phyloP scores from a whole-genome alignment of 139 green algal genomes.

The Ettlia oleoabundans region DNA sequence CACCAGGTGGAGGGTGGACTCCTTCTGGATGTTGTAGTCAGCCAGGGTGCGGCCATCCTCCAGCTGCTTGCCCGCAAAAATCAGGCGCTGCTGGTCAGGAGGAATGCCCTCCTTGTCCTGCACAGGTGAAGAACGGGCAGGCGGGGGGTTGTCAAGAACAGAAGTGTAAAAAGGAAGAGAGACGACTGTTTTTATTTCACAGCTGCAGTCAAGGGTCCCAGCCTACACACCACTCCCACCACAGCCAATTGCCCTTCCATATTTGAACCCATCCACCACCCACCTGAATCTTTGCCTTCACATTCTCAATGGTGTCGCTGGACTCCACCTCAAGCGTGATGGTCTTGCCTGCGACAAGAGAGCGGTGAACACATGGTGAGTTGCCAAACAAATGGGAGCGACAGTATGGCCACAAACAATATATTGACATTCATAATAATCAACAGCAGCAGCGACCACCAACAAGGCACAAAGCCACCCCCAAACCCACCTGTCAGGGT shows the following conservation, averaged over 20 bases:
- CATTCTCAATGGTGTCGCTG: constrained; percentile 89
- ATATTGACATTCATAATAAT: too few species aligned
- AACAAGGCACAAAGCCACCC: neutral
- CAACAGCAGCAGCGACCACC: too few species aligned
- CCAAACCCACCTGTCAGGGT: constrained; percentile 61
- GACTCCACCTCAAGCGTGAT: constrained; percentile 94
- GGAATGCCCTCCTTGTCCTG: constrained; percentile 74
- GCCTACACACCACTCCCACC: too few species aligned
- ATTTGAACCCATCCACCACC: neutral
- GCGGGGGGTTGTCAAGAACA: too few species aligned
- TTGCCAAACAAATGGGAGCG: neutral
- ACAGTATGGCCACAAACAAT: neutral
- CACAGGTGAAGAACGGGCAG: too few species aligned
- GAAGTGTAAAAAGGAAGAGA: too few species aligned
- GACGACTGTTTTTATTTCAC: too few species aligned
- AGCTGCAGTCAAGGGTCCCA: too few species aligned
- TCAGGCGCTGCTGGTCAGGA: constrained; percentile 97
- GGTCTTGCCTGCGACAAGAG: constrained; percentile 78
- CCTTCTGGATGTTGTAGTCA: constrained; percentile 97
- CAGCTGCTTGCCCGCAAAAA: constrained; percentile 99
- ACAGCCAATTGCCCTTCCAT: too few species aligned
- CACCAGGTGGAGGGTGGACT: constrained; percentile 60
- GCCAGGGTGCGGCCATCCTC: constrained; percentile 96
- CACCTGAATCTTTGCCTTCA: constrained; percentile 91
- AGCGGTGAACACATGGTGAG: neutral